Percentiles rank a stretch among this genome's conserved stretches.
Conservation (phyloP, 108 stramenopile species). For the Aurantiochytrium sp. region DNA sequence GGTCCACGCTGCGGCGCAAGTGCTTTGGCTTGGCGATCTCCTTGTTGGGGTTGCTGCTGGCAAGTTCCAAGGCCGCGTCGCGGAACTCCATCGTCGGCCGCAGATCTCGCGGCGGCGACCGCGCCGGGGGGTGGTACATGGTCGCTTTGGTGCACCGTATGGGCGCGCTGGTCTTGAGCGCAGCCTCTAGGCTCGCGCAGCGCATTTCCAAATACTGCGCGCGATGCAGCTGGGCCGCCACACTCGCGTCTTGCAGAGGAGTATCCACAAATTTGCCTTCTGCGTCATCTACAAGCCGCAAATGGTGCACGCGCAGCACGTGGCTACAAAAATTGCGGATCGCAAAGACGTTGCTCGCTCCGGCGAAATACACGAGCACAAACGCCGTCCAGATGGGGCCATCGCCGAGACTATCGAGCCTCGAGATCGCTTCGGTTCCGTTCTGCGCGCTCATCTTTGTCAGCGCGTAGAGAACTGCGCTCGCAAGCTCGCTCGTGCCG, state of each 20-base stretch:
- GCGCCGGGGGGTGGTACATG: too few species aligned
- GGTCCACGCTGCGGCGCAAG: neutral
- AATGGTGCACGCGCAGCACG: neutral
- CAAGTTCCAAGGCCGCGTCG: neutral
- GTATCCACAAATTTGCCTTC: too few species aligned
- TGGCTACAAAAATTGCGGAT: neutral
- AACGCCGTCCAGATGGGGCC: neutral
- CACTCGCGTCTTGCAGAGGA: too few species aligned
- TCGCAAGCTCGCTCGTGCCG: too few species aligned
- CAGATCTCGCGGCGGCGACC: neutral
- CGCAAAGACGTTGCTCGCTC: neutral
- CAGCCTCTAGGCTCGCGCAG: too few species aligned
- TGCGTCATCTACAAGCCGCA: neutral
- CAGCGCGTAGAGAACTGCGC: too few species aligned
- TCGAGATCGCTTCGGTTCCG: neutral
- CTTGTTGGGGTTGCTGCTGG: neutral
- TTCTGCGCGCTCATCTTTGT: neutral
- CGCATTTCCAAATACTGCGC: too few species aligned
- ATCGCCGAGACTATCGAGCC: neutral
- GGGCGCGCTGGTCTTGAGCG: too few species aligned
- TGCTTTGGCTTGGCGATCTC: neutral
- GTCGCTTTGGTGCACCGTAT: too few species aligned
- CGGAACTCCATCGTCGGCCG: neutral
- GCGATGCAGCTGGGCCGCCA: too few species aligned
- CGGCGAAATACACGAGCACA: neutral